Conservation (phyloP, 257 asterid species). For the Lycium barbarum region DNA sequence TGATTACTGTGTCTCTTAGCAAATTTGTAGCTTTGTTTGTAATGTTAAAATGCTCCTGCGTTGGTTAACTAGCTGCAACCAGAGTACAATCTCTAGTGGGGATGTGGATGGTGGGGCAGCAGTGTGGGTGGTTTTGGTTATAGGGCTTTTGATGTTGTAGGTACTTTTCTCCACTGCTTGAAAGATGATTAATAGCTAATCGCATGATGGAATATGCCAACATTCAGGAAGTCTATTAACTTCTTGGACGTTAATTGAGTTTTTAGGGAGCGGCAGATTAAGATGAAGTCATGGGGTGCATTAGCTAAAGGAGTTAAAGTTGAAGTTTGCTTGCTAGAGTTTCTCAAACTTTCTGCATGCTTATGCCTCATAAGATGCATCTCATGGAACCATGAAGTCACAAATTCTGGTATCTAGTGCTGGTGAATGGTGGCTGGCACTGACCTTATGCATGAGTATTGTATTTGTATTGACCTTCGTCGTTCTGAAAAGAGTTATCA, state of each 20-base stretch:
- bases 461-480: too few relatives aligned
- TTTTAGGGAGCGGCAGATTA: not conserved
- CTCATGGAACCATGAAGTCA: too few relatives aligned
- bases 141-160: not conserved
- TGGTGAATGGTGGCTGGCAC: too few relatives aligned
- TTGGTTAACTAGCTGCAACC: not conserved
- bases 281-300: not conserved
- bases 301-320: not conserved
- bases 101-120: not conserved
- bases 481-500: too few relatives aligned
- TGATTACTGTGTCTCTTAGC: not conserved
- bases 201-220: not conserved
- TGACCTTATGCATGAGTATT: too few relatives aligned
- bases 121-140: not conserved
- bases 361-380: too few relatives aligned
- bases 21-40: not conserved
- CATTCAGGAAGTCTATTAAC: not conserved
- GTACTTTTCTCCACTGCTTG: not conserved
- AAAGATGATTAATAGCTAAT: not conserved
- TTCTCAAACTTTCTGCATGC: not conserved
- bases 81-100: not conserved
- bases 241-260: not conserved
- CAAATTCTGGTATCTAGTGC: too few relatives aligned
- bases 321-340: not conserved
- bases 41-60: not conserved